These are phyloP conservation scores for Neoboletus magnificus DNA, from an alignment of 768 basidiomycete species.

Conservation along the genomic window DNA sequence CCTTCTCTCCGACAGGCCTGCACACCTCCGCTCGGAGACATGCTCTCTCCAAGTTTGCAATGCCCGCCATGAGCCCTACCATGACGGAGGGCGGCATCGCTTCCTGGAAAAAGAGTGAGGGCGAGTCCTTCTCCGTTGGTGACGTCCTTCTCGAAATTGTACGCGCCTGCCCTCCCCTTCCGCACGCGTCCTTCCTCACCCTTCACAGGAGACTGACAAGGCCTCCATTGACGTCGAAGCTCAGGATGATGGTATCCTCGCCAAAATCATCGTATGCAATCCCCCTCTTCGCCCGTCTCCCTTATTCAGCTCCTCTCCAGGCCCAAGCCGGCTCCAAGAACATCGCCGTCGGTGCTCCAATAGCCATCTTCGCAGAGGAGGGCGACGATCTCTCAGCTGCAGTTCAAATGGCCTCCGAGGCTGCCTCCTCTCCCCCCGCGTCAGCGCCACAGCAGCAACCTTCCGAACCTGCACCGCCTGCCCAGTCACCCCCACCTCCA, in stretches of 20 bases:
- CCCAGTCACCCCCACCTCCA: conserved; percentile 34
- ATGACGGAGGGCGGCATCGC: conserved; percentile 99
- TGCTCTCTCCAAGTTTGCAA: conserved; percentile 84
- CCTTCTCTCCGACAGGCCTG: conserved; percentile 50
- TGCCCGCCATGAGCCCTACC: conserved; percentile 99
- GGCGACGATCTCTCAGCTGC: conserved; percentile 92
- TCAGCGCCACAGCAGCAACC: conserved; percentile 35
- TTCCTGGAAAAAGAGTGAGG: conserved; percentile 96
- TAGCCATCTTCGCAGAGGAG: conserved; percentile 91
- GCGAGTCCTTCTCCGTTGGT: conserved; percentile 82
- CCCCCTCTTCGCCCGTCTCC: not conserved
- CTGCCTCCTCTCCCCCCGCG: conserved; percentile 39
- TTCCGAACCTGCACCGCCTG: conserved; percentile 42
- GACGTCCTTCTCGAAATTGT: conserved; percentile 97
- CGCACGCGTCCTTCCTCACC: conserved; percentile 4
- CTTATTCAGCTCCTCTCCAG: conserved; percentile 38
- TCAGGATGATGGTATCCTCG: conserved; percentile 94
- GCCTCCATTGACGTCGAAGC: conserved; percentile 99
- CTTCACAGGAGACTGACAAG: conserved; percentile 94
- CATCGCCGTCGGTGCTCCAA: conserved; percentile 80
- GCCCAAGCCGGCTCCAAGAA: conserved; percentile 81
- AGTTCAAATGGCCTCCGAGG: conserved; percentile 65
- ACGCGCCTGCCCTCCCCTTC: conserved; percentile 26
- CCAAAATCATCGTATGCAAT: conserved; percentile 87
- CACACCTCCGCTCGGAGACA: conserved; percentile 75